Evolutionary conservation across 1,284 basidiomycete species (phyloP), one percentile per base, ranked within the genome.

Genomic region (Apiotrichum domesticum): DNA sequence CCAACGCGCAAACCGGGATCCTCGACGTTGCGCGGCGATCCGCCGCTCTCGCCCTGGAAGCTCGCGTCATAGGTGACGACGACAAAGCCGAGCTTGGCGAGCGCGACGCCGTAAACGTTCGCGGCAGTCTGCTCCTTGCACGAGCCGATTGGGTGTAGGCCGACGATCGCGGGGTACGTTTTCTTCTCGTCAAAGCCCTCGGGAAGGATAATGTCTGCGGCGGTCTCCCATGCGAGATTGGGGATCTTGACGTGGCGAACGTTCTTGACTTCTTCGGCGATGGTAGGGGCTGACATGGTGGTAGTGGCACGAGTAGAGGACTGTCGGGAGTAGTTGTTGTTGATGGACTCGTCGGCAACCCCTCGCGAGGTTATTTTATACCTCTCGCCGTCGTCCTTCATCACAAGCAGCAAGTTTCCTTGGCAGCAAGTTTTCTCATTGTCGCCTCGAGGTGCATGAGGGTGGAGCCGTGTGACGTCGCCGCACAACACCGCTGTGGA

Each of bases 61-160:
- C 29, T 35, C 2, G 56, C 56, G 40, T 58, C 56, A 37, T 41
- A 58, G 13, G 56, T 47, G 15, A 50, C 4, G 10, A 51, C 51
- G 42, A 54, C 42, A 29, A 32, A 58, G 33, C 56, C 56, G 4
- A 8, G 34, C n/a, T 39, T 13, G 37, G 52, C 52, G 29, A 58
- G 42, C 13, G 8, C 39, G 29, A 5, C 34, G 39, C 42, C 48
- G 48, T 58, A 54, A 1, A 57, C 37, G 51, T 51, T 56, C 35
- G 52, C 52, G 5, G 56, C 34, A 1, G 56, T 58, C 40, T 58
- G 56, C 35, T 58, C 56, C 56, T 58, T 58, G 56, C 45, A 47
- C 15, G 33, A 15, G 8, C 52, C 52, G 15, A 54, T 54, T 3
- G 56, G 56, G 44, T 58, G 56, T 2, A 33, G 35, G 4, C 35